These are phyloP conservation scores for Neospora caninum DNA, from an alignment of 169 alveolate genomes.

Conservation along the genomic window DNA sequence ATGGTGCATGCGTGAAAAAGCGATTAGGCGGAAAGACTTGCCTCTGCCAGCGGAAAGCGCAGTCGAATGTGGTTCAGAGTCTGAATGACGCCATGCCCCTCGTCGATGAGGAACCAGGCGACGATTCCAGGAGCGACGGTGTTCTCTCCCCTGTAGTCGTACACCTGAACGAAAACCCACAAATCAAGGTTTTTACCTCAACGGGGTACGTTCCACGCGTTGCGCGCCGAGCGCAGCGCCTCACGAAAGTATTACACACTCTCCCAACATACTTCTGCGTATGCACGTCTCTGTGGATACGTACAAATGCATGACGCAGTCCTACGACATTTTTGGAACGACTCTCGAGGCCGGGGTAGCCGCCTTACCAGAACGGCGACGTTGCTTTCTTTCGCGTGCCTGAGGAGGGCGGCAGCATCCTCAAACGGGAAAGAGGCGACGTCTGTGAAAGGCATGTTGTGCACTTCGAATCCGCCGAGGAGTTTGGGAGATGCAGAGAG, in stretches of 20 bases:
- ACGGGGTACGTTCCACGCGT: too few relatives aligned
- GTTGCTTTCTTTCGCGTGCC: neutral
- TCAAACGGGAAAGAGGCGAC: neutral
- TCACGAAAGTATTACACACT: too few relatives aligned
- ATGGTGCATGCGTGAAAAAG: neutral
- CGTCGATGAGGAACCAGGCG: slow-evolving; percentile 29
- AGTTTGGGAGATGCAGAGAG: neutral
- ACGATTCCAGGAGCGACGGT: neutral
- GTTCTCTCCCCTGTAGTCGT: neutral
- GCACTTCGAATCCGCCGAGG: neutral
- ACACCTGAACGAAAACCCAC: neutral
- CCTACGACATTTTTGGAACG: too few relatives aligned
- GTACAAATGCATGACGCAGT: too few relatives aligned
- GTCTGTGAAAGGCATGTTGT: neutral
- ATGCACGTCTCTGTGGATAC: too few relatives aligned
- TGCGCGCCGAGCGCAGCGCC: too few relatives aligned
- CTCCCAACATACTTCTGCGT: too few relatives aligned
- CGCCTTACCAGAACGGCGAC: neutral
- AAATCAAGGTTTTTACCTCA: too few relatives aligned
- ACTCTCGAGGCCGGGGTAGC: too few relatives aligned
- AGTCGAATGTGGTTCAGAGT: neutral
- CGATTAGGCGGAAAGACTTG: neutral
- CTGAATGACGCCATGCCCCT: neutral
- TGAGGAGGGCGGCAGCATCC: neutral
- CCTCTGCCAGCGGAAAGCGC: neutral